Base-by-base conservation (phyloP, 1,284 basidiomycete genomes). In the Chiua sp. region DNA sequence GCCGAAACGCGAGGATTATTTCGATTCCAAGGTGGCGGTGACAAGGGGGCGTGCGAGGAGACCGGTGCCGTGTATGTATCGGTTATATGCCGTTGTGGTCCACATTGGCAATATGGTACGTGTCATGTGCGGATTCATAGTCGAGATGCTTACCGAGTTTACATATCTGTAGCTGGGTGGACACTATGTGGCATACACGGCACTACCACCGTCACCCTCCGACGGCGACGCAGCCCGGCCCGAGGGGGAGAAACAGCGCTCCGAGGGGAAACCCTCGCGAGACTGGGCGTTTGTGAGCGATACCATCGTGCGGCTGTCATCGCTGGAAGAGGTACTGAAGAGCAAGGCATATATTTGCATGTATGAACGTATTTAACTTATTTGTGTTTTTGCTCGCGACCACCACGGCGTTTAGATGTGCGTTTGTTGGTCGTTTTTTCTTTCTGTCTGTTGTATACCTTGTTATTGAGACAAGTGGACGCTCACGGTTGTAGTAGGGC, bases 201-300 rank as follows among this genome's bases (percentile, higher is more conserved):
- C 89, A 2, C 80, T 92, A 22, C 86, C 86, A 10, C 68, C 74
- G 22, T 60, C 71, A 11, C 57, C 61, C 5, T 35, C 73, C 44
- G 66, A 70, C 3, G 10, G 37, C 1, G 62, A 59, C 6, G 32
- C 18, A 7, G 30, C n/a, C 6, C 59, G 22, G 10, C 12, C 59
- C 7, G 59, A 56, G 61, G 61, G 49, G 60, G 57, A 63, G 42
- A 68, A 59, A 47, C 33, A 57, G 22, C 55, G 58, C 37, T 13
- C 57, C 30, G 57, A 57, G 47, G 61, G 53, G 47, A 30, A 68
- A 62, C 51, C 60, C 47, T 65, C 77, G 53, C 78, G 96, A 42
- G 87, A 92, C 62, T 98, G 96, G 96, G 93, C 93, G 52, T 96
- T 93, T 72, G 90, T 96, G 81, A 87, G 93, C 74, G 91, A 94